Conservation (phyloP, 1,139 yeast species). For the Hanseniaspora sp. region DNA sequence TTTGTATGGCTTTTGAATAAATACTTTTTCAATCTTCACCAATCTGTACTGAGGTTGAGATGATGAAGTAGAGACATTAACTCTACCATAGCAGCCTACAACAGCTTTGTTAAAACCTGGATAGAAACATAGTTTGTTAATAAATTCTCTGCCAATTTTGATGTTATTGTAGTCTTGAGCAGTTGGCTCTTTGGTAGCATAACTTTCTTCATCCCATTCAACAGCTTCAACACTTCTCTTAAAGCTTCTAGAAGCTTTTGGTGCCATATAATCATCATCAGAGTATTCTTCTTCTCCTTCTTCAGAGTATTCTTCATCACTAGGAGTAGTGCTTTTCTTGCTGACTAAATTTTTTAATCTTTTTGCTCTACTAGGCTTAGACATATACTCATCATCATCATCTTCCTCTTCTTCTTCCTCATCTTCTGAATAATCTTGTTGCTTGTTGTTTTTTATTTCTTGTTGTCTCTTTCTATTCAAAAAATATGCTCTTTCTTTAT, state of each 20-base stretch:
- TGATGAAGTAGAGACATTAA: slow-evolving; percentile 65
- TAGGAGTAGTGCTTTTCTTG: slow-evolving; percentile 3
- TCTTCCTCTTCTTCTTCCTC: slow-evolving; percentile 31
- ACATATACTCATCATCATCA: slow-evolving; percentile 25
- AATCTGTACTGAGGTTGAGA: slow-evolving; percentile 65
- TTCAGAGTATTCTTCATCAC: slow-evolving; percentile 17
- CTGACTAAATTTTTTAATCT: slow-evolving; percentile 11
- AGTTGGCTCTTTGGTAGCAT: slow-evolving; percentile 34
- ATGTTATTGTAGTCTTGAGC: slow-evolving; percentile 56
- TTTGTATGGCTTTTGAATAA: slow-evolving; percentile 47
- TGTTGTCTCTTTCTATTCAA: slow-evolving; percentile 24
- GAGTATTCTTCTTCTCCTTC: slow-evolving; percentile 31
- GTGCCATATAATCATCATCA: slow-evolving; percentile 34
- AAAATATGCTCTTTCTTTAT: slow-evolving; percentile 67
- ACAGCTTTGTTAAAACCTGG: slow-evolving; percentile 65
- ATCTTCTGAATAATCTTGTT: slow-evolving; percentile 22
- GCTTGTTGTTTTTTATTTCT: slow-evolving; percentile 40
- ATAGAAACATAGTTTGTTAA: slow-evolving; percentile 67
- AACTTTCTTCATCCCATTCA: slow-evolving; percentile 36
- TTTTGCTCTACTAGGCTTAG: slow-evolving; percentile 14
- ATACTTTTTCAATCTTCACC: slow-evolving; percentile 64
- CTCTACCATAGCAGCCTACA: slow-evolving; percentile 66
- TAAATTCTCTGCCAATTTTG: slow-evolving; percentile 64
- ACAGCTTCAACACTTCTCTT: slow-evolving; percentile 26
- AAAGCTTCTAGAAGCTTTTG: slow-evolving; percentile 18